Evolutionary conservation across 345 rosid genomes (phyloP), one percentile per base, ranked within the genome.

Genomic region (Arabis hirsuta): DNA sequence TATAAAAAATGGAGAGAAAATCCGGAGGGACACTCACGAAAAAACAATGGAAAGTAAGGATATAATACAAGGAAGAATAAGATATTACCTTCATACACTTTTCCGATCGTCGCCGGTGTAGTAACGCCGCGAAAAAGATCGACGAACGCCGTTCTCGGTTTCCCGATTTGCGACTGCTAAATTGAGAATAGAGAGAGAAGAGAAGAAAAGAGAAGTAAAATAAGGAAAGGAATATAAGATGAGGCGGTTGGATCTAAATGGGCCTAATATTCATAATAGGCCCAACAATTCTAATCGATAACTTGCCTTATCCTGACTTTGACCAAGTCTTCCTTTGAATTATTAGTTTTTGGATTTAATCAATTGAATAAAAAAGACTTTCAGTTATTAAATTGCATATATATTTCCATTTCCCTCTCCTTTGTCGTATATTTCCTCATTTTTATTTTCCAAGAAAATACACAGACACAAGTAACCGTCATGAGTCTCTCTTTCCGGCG

Each of bases 241-340:
- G 20, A 10, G 56, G 36, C 51, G 52, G 63, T 55, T 55, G 1
- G 2, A 38, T 22, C 1, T 1, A 26, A 12, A 52, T 62, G 27
- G 67, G 72, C 62, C 58, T 2, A 61, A 1, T 16, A 0, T 1
- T 63, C 0, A 3, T 55, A 56, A 38, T 46, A 34, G 60, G 78
- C 78, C 71, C 11, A 27, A 1, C 12, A 6, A 3, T 62, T 16
- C 10, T 4, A 73, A 7, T 7, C 12, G 34, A 44, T 9, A 45
- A 32, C 45, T 71, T 51, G 52, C 6, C 10, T 53, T 55, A 14
- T 26, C 6, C 9, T 62, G 69, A 72, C 69, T 72, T 72, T 62
- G 69, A 72, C 70, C 70, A 54, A 62, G 69, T 63, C 59, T 24
- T 59, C 12, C 7, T 52, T 34, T 63, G 6, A 61, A 61, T 13